Evolutionary conservation across 345 rosid genomes (phyloP).

Genomic region (Microthlaspi erraticum): DNA sequence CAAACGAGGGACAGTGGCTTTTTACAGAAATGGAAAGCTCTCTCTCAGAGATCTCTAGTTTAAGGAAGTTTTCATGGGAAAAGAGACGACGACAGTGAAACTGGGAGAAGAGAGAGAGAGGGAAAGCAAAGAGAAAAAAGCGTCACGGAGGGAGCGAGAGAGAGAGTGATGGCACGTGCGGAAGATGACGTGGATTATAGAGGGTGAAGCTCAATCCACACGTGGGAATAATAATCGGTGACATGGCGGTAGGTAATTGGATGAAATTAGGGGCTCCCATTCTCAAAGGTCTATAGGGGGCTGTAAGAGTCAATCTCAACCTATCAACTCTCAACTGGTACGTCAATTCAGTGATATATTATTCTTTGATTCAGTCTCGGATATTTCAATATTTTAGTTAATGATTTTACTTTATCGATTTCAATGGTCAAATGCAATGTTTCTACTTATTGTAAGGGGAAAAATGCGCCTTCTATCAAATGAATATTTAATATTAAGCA

Average conservation of each 20-base stretch:
- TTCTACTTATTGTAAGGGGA: not conserved
- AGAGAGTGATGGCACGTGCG: constrained; percentile 30
- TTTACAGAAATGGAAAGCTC: constrained; percentile 14
- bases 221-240: constrained; percentile 35
- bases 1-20: constrained; percentile 13
- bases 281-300: not conserved
- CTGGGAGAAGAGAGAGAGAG: constrained; percentile 14
- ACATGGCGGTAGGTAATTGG: constrained; percentile 28
- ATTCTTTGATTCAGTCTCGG: constrained; percentile 28
- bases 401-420: not conserved
- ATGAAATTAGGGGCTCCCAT: constrained; percentile 3
- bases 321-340: constrained; percentile 17
- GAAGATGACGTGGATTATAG: constrained; percentile 16
- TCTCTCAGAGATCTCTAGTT: constrained; percentile 28
- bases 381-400: constrained; percentile 2
- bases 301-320: not conserved
- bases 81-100: constrained; percentile 34
- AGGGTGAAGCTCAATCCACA: not conserved
- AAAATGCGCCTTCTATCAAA: constrained; percentile 3
- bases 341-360: not conserved
- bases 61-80: constrained; percentile 28
- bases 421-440: constrained; percentile 28
- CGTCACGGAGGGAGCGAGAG: constrained; percentile 38
- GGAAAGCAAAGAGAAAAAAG: constrained; percentile 15
- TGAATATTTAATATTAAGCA: not conserved